Conservation (phyloP, 176 grass and related monocot genomes). For the Phragmites australis region DNA sequence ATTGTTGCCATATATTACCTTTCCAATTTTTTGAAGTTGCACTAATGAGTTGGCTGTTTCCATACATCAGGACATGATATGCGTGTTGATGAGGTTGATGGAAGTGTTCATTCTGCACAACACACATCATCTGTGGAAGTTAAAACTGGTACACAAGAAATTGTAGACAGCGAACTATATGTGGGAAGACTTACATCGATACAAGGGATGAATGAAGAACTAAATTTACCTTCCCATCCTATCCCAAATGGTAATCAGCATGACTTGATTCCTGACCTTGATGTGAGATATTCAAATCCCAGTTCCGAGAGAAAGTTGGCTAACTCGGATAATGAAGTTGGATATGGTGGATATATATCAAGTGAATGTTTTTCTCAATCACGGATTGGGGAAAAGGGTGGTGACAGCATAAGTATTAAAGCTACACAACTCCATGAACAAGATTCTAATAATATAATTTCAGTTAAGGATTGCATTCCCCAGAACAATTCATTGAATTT, state of each 20-base stretch:
- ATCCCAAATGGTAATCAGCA: background rate
- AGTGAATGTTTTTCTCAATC: background rate
- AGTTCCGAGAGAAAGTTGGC: background rate
- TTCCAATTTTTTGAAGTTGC: background rate
- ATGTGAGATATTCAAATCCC: conserved; percentile 4
- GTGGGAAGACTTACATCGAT: background rate
- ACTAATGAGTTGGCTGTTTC: conserved; percentile 26
- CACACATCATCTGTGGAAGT: conserved; percentile 29
- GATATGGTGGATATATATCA: conserved; percentile 11
- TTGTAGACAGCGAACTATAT: background rate
- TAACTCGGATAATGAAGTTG: conserved; percentile 30
- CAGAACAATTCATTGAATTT: conserved; percentile 14
- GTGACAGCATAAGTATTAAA: conserved; percentile 9
- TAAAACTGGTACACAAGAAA: conserved; percentile 12
- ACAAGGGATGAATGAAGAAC: background rate
- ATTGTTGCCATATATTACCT: background rate
- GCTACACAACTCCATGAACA: conserved; percentile 10
- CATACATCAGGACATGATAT: conserved; percentile 29
- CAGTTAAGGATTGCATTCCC: background rate
- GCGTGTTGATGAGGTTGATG: conserved; percentile 23
- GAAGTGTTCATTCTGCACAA: conserved; percentile 34
- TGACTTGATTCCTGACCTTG: background rate
- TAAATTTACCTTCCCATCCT: conserved; percentile 3
- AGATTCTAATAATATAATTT: conserved; percentile 12
- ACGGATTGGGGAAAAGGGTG: background rate